Evolutionary conservation across 2,329 filamentous ascomycete species (phyloP).

Genomic region (Talaromyces rugulosus): DNA sequence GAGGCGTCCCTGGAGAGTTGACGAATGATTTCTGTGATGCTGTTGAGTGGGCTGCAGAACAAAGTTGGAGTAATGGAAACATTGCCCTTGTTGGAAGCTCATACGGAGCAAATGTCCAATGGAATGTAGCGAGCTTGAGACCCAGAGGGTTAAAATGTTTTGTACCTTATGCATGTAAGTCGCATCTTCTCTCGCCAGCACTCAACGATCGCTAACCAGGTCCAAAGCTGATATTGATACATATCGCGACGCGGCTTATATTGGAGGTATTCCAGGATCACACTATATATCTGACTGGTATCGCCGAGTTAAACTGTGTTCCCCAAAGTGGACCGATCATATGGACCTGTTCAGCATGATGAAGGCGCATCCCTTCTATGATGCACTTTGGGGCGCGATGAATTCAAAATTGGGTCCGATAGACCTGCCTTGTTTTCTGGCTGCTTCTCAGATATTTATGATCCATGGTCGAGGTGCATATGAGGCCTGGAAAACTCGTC

Average conservation of each 20-base stretch:
- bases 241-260: not conserved
- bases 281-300: not conserved
- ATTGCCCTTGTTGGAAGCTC: not conserved
- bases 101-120: not conserved
- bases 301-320: not conserved
- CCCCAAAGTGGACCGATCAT: not conserved
- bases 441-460: not conserved
- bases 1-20: not conserved
- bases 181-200: too few species aligned
- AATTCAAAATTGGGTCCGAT: not conserved
- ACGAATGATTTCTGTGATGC: not conserved
- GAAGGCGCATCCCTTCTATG: not conserved
- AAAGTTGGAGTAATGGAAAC: not conserved
- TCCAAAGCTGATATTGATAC: not conserved
- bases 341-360: not conserved
- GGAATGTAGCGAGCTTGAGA: not conserved
- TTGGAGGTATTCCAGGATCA: not conserved
- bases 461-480: not conserved
- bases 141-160: not conserved
- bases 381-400: not conserved
- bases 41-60: not conserved
- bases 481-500: not conserved
- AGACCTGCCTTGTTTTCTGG: not conserved
- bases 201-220: too few species aligned
- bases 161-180: conserved; percentile 4